Percentiles rank a stretch among this genome's conserved stretches.
Evolutionary conservation across 2,329 filamentous ascomycete species (phyloP).

Genomic region (Didymella keratinophila): DNA sequence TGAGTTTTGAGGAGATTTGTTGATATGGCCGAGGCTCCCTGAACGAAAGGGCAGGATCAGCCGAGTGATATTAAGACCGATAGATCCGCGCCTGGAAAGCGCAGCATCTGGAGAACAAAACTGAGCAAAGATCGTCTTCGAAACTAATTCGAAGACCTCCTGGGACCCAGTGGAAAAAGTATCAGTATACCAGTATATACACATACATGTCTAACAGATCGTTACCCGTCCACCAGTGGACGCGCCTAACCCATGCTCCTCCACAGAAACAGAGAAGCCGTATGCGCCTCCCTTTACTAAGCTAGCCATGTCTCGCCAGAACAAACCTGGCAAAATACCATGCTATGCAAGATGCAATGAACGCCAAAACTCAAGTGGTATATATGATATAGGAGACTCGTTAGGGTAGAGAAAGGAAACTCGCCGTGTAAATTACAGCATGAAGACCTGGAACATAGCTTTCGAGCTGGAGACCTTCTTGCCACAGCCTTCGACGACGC

Average conservation of each 20-base stretch:
- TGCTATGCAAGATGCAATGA: conserved; percentile 33
- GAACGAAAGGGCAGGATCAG: conserved; percentile 1
- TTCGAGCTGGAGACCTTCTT: conserved; percentile 45
- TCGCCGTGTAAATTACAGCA: conserved; percentile 33
- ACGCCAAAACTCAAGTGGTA: conserved; percentile 3
- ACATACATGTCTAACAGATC: conserved; percentile 17
- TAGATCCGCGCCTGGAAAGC: background rate
- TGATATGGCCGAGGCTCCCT: conserved; percentile 16
- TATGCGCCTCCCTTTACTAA: conserved; percentile 11
- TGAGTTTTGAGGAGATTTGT: conserved; percentile 16
- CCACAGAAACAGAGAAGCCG: background rate
- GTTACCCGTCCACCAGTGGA: background rate
- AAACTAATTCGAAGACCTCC: background rate
- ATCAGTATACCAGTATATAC: conserved; percentile 5
- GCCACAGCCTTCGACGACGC: conserved; percentile 56
- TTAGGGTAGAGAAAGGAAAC: background rate
- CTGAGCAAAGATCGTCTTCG: background rate
- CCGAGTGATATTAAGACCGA: conserved; percentile 5
- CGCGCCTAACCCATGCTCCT: background rate
- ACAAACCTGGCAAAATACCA: conserved; percentile 18
- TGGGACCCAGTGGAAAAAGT: background rate
- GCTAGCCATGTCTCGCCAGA: conserved; percentile 3
- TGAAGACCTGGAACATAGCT: conserved; percentile 53
- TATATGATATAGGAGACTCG: conserved; percentile 11
- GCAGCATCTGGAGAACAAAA: too few species aligned